Percentiles rank a stretch among this genome's conserved stretches.
These are phyloP conservation scores for Fusarium sp. DNA, from an alignment of 2,329 filamentous ascomycete genomes.

Conservation along the genomic window DNA sequence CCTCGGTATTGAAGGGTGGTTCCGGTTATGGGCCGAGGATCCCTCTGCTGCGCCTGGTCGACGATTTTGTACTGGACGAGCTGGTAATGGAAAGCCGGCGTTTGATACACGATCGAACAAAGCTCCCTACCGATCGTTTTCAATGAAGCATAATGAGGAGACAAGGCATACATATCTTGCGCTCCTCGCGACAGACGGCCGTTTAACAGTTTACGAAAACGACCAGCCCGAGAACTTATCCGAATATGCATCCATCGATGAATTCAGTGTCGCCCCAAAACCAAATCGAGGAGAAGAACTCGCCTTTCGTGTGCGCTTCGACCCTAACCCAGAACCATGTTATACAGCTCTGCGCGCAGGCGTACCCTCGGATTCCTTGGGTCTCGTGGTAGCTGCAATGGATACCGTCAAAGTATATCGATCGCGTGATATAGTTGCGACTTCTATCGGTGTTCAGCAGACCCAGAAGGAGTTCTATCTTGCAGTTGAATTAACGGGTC, in stretches of 20 bases:
- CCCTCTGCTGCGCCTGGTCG: conserved; percentile 81
- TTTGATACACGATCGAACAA: conserved; percentile 67
- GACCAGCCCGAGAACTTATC: conserved; percentile 83
- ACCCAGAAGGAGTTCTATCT: conserved; percentile 84
- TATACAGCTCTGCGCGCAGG: conserved; percentile 81
- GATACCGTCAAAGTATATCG: conserved; percentile 84
- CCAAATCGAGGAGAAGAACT: conserved; percentile 86
- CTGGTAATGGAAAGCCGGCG: conserved; percentile 58
- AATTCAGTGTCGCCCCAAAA: conserved; percentile 76
- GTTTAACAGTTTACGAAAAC: conserved; percentile 84
- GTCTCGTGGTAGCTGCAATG: conserved; percentile 87
- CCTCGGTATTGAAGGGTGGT: conserved; percentile 87
- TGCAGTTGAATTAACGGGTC: conserved; percentile 78
- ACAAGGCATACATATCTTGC: conserved; percentile 85
- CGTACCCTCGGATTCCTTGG: conserved; percentile 81
- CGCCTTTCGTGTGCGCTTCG: conserved; percentile 85
- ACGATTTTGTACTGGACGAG: conserved; percentile 76
- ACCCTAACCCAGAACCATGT: conserved; percentile 86
- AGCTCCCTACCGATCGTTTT: conserved; percentile 79
- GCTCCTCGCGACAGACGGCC: conserved; percentile 83
- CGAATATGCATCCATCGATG: conserved; percentile 79
- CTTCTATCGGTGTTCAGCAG: conserved; percentile 61
- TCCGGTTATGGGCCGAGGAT: conserved; percentile 94
- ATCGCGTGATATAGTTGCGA: conserved; percentile 68
- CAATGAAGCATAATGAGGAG: conserved; percentile 84